These are phyloP conservation scores for Axilococcus clingmanii DNA, from an alignment of 139 green algal genomes.

Conservation along the genomic window DNA sequence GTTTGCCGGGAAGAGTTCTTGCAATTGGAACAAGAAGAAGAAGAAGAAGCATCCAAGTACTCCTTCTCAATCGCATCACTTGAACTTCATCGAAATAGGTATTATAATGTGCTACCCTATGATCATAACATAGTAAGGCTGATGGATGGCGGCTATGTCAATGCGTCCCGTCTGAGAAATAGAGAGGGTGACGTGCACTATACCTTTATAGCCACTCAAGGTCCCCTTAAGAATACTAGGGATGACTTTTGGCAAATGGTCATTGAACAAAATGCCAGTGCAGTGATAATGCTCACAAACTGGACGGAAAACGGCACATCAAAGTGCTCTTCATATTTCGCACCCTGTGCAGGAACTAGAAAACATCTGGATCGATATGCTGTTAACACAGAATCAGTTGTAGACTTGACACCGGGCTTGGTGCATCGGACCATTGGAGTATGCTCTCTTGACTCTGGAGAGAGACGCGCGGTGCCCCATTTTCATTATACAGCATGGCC, in stretches of 20 bases:
- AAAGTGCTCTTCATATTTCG: conserved; percentile 37
- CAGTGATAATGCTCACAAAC: conserved; percentile 54
- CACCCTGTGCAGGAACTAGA: conserved; percentile 8
- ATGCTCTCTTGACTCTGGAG: not conserved
- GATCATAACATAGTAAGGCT: conserved; percentile 27
- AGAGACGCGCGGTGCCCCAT: conserved; percentile 8
- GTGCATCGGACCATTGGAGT: not conserved
- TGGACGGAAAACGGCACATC: not conserved
- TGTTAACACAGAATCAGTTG: not conserved
- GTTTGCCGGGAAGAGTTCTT: too few relatives aligned
- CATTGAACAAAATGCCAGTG: conserved; percentile 18
- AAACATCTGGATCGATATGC: not conserved
- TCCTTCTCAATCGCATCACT: not conserved
- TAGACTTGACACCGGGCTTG: not conserved
- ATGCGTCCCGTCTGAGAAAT: conserved; percentile 27
- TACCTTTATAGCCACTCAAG: conserved; percentile 39
- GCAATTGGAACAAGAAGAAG: too few relatives aligned
- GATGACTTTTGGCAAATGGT: conserved; percentile 60
- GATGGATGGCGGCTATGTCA: conserved; percentile 27
- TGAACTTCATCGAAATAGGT: conserved; percentile 23
- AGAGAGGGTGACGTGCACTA: not conserved
- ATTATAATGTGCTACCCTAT: conserved; percentile 42
- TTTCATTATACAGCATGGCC: conserved; percentile 47
- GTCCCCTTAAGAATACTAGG: conserved; percentile 36
- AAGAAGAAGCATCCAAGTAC: too few relatives aligned